Evolutionary conservation across 2,329 filamentous ascomycete genomes (phyloP).

Genomic region (Sphaerulina populicola): DNA sequence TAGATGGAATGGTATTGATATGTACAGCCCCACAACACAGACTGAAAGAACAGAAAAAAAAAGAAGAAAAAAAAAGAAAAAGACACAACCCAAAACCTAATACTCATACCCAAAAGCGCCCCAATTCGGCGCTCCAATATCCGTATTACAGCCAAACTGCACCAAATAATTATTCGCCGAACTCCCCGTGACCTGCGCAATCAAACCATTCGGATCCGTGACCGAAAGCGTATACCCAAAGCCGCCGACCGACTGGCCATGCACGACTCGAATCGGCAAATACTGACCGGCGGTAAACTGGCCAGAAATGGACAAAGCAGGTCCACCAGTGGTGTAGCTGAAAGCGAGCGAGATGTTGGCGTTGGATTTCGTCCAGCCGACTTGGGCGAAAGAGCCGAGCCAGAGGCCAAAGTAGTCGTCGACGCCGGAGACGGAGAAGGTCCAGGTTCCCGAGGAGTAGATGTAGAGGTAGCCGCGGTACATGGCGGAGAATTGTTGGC

Average conservation of each 20-base stretch:
- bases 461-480: slow-evolving; percentile 13
- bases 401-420: slow-evolving; percentile 12
- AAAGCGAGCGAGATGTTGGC: slow-evolving; percentile 6
- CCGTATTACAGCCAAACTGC: slow-evolving; percentile 5
- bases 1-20: no score
- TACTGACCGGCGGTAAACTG: slow-evolving; percentile 5
- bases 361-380: slow-evolving; percentile 13
- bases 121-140: no score
- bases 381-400: slow-evolving; percentile 1
- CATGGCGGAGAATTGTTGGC: slow-evolving; percentile 6
- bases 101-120: no score
- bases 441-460: slow-evolving; percentile 9
- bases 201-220: slow-evolving; percentile 7
- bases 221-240: slow-evolving; percentile 5
- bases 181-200: slow-evolving; percentile 4
- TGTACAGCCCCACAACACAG: no score
- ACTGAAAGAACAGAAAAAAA: no score
- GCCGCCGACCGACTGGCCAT: slow-evolving; percentile 11
- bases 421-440: slow-evolving; percentile 3
- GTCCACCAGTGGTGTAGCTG: slow-evolving; percentile 1
- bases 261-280: slow-evolving; percentile 11
- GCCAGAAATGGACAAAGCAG: not conserved
- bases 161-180: not conserved
- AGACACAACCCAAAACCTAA: no score
- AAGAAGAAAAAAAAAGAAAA: no score